phyloP scores from a whole-genome alignment of 495 filamentous ascomycete genomes.

The Terfezia boudieri region DNA sequence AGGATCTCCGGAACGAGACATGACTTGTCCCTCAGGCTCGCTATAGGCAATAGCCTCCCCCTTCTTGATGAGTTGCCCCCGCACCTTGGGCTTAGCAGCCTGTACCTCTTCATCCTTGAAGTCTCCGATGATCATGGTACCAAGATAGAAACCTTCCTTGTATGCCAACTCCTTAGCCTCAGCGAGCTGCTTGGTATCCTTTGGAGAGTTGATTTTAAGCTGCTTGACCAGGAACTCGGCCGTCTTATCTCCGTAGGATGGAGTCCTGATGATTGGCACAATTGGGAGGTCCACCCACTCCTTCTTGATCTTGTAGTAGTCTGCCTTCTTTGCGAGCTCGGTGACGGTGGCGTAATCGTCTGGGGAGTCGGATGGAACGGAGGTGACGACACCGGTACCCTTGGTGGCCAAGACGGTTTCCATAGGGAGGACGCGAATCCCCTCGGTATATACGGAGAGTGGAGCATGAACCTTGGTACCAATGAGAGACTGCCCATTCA shows the following conservation, averaged over 20 bases:
- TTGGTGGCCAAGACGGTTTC: slow-evolving; percentile 75
- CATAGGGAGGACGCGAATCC: slow-evolving; percentile 83
- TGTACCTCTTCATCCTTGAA: slow-evolving; percentile 75
- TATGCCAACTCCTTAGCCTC: slow-evolving; percentile 94
- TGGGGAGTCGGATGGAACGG: slow-evolving; percentile 81
- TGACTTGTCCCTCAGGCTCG: slow-evolving; percentile 74
- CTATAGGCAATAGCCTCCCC: slow-evolving; percentile 77
- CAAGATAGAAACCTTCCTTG: slow-evolving; percentile 95
- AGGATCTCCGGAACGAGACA: slow-evolving; percentile 66
- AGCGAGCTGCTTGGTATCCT: slow-evolving; percentile 69
- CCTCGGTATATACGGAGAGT: slow-evolving; percentile 62
- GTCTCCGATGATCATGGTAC: slow-evolving; percentile 70
- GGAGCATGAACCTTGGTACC: slow-evolving; percentile 75
- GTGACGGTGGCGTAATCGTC: slow-evolving; percentile 81
- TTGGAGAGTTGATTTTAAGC: slow-evolving; percentile 89
- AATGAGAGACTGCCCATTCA: slow-evolving; percentile 57
- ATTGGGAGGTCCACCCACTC: slow-evolving; percentile 89
- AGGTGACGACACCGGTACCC: slow-evolving; percentile 91
- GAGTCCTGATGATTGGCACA: slow-evolving; percentile 69
- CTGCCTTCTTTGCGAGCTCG: slow-evolving; percentile 88
- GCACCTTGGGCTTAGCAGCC: slow-evolving; percentile 65
- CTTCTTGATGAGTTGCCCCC: slow-evolving; percentile 50
- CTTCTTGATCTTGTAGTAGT: slow-evolving; percentile 89
- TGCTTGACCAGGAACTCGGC: slow-evolving; percentile 69
- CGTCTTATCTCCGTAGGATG: slow-evolving; percentile 64